Percentiles rank a stretch among this genome's conserved stretches.
These are phyloP conservation scores for Rhynchospora breviuscula DNA, from an alignment of 176 grass and related monocot species.

Conservation along the genomic window DNA sequence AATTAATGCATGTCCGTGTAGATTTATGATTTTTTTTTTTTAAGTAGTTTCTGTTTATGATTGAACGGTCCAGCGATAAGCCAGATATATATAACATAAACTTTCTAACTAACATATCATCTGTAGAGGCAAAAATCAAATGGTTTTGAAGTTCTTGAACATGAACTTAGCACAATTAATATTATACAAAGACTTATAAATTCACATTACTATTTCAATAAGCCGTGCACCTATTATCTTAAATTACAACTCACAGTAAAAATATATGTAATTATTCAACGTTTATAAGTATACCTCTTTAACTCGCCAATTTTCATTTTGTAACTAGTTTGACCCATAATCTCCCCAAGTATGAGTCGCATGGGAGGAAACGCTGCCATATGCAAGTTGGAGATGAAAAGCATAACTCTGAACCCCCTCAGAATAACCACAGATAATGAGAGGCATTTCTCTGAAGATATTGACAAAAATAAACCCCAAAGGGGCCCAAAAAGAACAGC, in stretches of 20 bases:
- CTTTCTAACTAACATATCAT: neutral
- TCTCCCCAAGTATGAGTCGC: neutral
- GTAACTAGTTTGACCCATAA: too few species aligned
- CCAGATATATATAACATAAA: neutral
- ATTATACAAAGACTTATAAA: neutral
- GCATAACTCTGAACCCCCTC: neutral
- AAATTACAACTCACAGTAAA: neutral
- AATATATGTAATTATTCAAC: too few species aligned
- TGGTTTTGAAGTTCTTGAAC: neutral
- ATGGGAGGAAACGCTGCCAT: neutral
- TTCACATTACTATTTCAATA: neutral
- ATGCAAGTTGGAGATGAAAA: neutral
- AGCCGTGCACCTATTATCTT: neutral
- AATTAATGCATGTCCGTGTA: too few species aligned
- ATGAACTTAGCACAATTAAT: neutral
- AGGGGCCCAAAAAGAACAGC: conserved; percentile 19
- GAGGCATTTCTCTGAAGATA: conserved; percentile 3
- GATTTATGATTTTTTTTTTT: too few species aligned
- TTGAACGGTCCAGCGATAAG: neutral
- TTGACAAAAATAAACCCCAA: conserved; percentile 17
- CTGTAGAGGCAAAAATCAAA: too few species aligned
- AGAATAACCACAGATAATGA: neutral
- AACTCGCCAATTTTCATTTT: neutral
- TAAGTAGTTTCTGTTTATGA: too few species aligned
- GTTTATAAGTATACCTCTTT: too few species aligned